A percentile compares a stretch with the other conserved stretches of the same genome.
Conservation (phyloP, 805 yeast species). For the Schizosaccharomyces japonicus region DNA sequence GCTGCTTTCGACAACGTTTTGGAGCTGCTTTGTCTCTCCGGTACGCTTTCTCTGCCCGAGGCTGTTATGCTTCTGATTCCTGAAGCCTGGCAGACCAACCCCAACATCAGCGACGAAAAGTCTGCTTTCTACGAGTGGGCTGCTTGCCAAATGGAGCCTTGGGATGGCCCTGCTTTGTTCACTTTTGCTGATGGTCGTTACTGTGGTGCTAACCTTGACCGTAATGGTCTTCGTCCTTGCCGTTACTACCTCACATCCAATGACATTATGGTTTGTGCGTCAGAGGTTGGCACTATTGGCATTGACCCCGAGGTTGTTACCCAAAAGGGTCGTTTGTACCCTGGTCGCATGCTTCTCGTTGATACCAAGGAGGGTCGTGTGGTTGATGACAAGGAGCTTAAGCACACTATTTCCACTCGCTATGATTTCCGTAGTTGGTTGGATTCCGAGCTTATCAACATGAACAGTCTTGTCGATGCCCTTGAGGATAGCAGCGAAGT, state of each 20-base stretch:
- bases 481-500: slow-evolving; percentile 20
- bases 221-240: slow-evolving; percentile 95
- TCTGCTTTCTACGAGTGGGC: slow-evolving; percentile 97
- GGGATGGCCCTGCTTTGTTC: slow-evolving; percentile 98
- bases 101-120: slow-evolving; percentile 67
- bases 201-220: slow-evolving; percentile 93
- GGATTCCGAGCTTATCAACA: slow-evolving; percentile 58
- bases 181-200: slow-evolving; percentile 92
- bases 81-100: slow-evolving; percentile 90
- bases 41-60: slow-evolving; percentile 78
- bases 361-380: slow-evolving; percentile 82
- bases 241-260: slow-evolving; percentile 88
- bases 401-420: slow-evolving; percentile 51
- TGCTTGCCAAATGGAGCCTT: slow-evolving; percentile 94
- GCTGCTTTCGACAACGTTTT: slow-evolving; percentile 93
- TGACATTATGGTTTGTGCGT: slow-evolving; percentile 88
- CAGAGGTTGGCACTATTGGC: slow-evolving; percentile 92
- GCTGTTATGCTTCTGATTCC: slow-evolving; percentile 94
- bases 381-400: slow-evolving; percentile 80
- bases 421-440: slow-evolving; percentile 89
- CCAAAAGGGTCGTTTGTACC: slow-evolving; percentile 81
- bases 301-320: slow-evolving; percentile 60
- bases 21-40: slow-evolving; percentile 75
- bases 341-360: slow-evolving; percentile 86
- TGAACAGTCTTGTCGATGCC: slow-evolving; percentile 50